phyloP scores from a whole-genome alignment of 441 rosid genomes.

The Biscutella laevigata region DNA sequence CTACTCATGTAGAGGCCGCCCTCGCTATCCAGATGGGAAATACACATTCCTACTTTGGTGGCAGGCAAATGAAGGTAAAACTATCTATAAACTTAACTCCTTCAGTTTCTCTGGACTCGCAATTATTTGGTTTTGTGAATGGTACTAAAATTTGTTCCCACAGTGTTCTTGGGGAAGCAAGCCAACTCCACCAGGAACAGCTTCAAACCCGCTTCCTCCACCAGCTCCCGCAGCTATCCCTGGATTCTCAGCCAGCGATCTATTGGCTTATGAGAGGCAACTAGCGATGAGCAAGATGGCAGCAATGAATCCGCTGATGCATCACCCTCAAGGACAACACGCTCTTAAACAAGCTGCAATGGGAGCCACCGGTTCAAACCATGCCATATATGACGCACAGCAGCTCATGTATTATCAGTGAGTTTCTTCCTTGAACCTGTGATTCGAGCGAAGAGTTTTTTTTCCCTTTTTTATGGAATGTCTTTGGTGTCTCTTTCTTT shows the following conservation, averaged over 20 bases:
- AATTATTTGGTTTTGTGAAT: background rate
- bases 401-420: conserved; percentile 96
- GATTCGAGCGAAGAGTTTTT: background rate
- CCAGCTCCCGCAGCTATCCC: conserved; percentile 53
- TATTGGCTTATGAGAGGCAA: conserved; percentile 53
- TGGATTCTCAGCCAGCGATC: conserved; percentile 47
- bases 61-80: conserved; percentile 85
- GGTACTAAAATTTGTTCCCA: background rate
- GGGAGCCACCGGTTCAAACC: conserved; percentile 79
- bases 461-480: background rate
- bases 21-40: conserved; percentile 52
- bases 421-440: conserved; percentile 16
- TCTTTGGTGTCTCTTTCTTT: background rate
- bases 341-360: conserved; percentile 57
- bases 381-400: conserved; percentile 83
- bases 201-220: conserved; percentile 92
- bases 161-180: conserved; percentile 95
- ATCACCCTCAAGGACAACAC: conserved; percentile 55
- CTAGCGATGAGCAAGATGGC: conserved; percentile 61
- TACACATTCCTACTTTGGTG: conserved; percentile 59
- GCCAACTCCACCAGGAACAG: conserved; percentile 73
- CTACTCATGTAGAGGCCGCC: conserved; percentile 37
- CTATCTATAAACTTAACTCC: background rate
- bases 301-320: conserved; percentile 45
- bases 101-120: too few relatives aligned